Base-by-base conservation (phyloP, 495 filamentous ascomycete species). In the Daldinia decipiens region DNA sequence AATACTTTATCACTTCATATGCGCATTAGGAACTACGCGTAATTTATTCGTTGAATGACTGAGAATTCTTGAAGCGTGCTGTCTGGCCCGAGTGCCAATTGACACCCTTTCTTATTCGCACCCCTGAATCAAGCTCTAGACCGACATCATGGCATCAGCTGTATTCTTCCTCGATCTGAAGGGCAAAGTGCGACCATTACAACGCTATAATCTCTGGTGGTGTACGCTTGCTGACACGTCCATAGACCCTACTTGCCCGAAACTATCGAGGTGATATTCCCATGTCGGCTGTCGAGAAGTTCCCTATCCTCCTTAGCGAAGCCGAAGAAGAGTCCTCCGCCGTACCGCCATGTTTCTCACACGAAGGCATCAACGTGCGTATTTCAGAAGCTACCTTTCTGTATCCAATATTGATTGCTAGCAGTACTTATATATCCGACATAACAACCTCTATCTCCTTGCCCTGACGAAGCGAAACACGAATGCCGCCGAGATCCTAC, bases 191-290 rank as follows among this genome's bases (percentile, higher is more conserved):
- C 43, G 85, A 60, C 74, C 24, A 31, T 17, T 26, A 29, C 7
- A 13, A 21, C 31, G 45, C 1, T 62, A 40, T 19, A 0, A 19
- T 34, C 17, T 5, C 6, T 15, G 1, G 5, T 29, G 36, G 68
- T 71, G 15, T 65, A 65, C 3, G 9, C 12, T 54, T 1, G 17
- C 64, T 73, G 36, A 69, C 60, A 61, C 32, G n/a, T 31, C 7
- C 34, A 19, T 79, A 97, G 93, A 98, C 96, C 84, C 94, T 98
- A 73, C 87, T 99, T 74, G 96, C 96, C 78, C 92, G 96, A 77
- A 99, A 98, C 83, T 99, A 99, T 82, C 89, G 96, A 80, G 96
- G 96, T 75, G 96, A 99, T 77, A 97, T 99, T 75, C 96, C 96
- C 79, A 98, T 99, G 96, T 96, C 93, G 61, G 96, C 96, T 50